Conservation (phyloP, 495 filamentous ascomycete genomes). For the Neurospora sp. region DNA sequence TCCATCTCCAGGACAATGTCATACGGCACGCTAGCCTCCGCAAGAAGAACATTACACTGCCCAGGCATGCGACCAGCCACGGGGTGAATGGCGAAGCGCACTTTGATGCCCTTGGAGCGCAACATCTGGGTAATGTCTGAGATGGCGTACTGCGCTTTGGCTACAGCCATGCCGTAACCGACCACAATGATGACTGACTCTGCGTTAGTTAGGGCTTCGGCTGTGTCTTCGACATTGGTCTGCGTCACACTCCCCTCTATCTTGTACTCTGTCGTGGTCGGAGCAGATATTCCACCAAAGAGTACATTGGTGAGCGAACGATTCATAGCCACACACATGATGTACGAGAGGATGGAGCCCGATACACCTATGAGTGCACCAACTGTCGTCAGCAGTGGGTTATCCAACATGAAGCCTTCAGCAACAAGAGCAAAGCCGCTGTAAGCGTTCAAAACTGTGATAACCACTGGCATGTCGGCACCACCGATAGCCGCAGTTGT, state of each 20-base stretch:
- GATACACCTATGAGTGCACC: constrained; percentile 73
- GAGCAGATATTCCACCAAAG: constrained; percentile 63
- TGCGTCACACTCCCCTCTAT: constrained; percentile 64
- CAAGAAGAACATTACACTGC: constrained; percentile 75
- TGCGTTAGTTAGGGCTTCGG: constrained; percentile 55
- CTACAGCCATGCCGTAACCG: constrained; percentile 81
- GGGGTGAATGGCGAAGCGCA: constrained; percentile 79
- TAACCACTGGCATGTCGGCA: constrained; percentile 82
- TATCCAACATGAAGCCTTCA: constrained; percentile 81
- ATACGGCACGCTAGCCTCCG: constrained; percentile 73
- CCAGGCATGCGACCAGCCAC: constrained; percentile 80
- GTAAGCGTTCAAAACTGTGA: constrained; percentile 77
- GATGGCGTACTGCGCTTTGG: constrained; percentile 78
- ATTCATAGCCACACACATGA: constrained; percentile 79
- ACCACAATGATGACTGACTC: constrained; percentile 76
- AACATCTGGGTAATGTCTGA: constrained; percentile 65
- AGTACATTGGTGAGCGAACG: constrained; percentile 69
- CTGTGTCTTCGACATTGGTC: constrained; percentile 65
- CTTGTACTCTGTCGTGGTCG: constrained; percentile 50
- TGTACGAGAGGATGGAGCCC: constrained; percentile 73
- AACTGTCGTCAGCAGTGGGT: constrained; percentile 65
- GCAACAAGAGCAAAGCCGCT: constrained; percentile 76
- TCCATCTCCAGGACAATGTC: constrained; percentile 85
- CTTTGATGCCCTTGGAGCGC: constrained; percentile 57
- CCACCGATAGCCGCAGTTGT: constrained; percentile 75